Evolutionary conservation across 371 early-diverging fungal genomes (phyloP), one percentile per base, ranked within the genome.

Genomic region (Massospora cicadina): DNA sequence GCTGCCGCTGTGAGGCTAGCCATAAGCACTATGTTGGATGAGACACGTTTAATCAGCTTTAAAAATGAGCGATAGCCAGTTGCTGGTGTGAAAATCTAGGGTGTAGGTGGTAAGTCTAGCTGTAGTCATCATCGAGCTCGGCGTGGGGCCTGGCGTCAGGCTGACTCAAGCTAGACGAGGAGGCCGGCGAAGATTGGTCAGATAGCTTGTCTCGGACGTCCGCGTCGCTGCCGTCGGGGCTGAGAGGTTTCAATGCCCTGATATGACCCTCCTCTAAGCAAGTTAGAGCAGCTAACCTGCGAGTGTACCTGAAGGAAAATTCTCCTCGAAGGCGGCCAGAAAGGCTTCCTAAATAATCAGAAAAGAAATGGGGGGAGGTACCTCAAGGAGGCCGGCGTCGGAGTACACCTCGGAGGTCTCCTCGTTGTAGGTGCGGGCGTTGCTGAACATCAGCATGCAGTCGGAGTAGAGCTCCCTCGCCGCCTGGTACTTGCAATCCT

Each of bases 371-470:
- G 60, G 60, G 24, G 54, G 30, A 5, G 54, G 60, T 1, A 43
- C 75, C 75, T 77, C 68, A 53, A 61, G 55, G 60, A 56, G 26
- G 33, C 24, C 5, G 1, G 91, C 88, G 69, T 91, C 90, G 27
- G 79, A 74, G 68, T 89, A 89, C 3, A 91, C 90, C 72, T 78
- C 70, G 24, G 85, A 85, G 12, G 82, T 87, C 63, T 88, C 89
- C 70, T 81, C 82, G 66, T 91, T 88, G 68, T 85, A 91, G 33
- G 71, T 79, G 33, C 81, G 74, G 2, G 91, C 91, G 68, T 91
- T 91, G 67, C 81, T 72, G 70, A 87, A 88, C 90, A 91, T 90
- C 30, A 77, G 71, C 58, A 75, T 68, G 55, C 85, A 76, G 61
- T 88, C 87, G 24, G 78, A 76, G 25, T 70, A 68, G 68, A 86